These are phyloP conservation scores for Histomonas meleagridis DNA, from an alignment of 208 protist genomes.

Conservation along the genomic window DNA sequence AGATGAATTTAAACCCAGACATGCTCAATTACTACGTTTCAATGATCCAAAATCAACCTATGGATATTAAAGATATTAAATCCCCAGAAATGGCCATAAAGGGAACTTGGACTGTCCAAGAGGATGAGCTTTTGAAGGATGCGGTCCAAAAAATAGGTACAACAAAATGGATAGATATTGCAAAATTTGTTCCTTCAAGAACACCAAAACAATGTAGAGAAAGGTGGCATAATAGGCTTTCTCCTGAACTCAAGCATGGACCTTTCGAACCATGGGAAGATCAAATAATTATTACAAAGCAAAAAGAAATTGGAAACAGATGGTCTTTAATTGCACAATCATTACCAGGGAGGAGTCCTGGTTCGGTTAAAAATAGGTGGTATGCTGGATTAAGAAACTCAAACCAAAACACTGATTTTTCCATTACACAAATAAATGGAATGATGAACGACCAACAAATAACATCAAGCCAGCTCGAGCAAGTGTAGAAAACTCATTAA, in stretches of 20 bases:
- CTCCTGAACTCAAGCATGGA: background rate
- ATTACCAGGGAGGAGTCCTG: background rate
- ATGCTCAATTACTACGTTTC: no score
- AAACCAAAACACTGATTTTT: no score
- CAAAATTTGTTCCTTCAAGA: background rate
- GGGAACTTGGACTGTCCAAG: background rate
- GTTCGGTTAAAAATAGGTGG: background rate
- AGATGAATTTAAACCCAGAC: no score
- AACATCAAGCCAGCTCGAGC: no score
- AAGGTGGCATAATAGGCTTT: background rate
- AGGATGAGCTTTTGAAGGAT: background rate
- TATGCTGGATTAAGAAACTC: background rate
- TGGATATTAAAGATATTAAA: no score
- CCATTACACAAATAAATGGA: no score
- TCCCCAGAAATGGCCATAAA: background rate
- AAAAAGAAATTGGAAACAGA: background rate
- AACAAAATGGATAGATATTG: constrained; percentile 7
- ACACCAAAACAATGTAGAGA: background rate
- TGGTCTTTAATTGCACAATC: background rate
- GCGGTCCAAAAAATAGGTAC: background rate
- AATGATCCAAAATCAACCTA: no score
- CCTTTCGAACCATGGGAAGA: background rate
- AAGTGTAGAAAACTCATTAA: no score
- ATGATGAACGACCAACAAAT: no score
- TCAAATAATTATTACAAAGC: background rate